These are phyloP conservation scores for Ramaria sp. DNA, from an alignment of 768 basidiomycete species.

Conservation along the genomic window DNA sequence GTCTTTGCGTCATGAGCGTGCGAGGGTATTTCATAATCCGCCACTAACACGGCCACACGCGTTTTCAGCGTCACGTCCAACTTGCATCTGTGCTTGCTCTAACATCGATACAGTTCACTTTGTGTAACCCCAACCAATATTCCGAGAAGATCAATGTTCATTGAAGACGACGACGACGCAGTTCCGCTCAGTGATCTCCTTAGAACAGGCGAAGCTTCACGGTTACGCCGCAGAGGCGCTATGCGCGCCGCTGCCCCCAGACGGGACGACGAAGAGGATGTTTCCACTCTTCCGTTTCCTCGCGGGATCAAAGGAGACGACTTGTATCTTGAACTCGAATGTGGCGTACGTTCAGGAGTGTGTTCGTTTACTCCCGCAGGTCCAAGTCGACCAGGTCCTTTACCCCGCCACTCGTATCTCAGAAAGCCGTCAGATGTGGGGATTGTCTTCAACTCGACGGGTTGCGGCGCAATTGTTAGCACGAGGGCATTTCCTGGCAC, in stretches of 20 bases:
- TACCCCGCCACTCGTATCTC: not conserved
- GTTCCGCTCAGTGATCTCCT: conserved; percentile 66
- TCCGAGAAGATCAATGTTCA: not conserved
- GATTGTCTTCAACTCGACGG: not conserved
- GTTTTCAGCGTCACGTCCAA: not conserved
- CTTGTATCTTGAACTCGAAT: conserved; percentile 9
- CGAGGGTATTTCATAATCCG: not conserved
- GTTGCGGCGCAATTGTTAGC: not conserved
- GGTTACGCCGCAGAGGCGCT: conserved; percentile 62
- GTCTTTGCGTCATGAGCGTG: not conserved
- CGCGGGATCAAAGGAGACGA: conserved; percentile 10
- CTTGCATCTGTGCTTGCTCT: not conserved
- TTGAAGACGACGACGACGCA: conserved; percentile 45
- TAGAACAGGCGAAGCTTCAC: conserved; percentile 63
- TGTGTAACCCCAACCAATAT: not conserved
- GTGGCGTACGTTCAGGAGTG: conserved; percentile 12
- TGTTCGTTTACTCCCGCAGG: conserved; percentile 9
- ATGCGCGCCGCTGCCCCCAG: conserved; percentile 44
- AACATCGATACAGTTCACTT: not conserved
- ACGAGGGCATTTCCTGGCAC: not conserved
- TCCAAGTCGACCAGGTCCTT: not conserved
- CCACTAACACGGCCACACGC: not conserved
- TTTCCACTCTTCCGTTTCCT: conserved; percentile 13
- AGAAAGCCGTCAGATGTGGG: not conserved
- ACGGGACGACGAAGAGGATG: conserved; percentile 12